Percentiles rank a stretch among this genome's conserved stretches.
Evolutionary conservation across 73 alveolate species (phyloP).

Genomic region (Breviolum minutum): DNA sequence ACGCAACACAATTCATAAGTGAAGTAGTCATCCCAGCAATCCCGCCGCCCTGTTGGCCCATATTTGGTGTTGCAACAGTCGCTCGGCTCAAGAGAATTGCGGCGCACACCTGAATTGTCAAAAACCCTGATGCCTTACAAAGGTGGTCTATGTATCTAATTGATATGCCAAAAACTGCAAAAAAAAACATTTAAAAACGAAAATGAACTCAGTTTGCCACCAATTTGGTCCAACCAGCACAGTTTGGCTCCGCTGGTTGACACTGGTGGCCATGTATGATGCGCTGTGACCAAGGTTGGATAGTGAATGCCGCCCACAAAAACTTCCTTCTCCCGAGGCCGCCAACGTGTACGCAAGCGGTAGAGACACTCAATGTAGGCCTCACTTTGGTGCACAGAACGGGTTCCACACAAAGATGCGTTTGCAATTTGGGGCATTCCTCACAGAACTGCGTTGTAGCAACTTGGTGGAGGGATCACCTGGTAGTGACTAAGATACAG

Average conservation of each 20-base stretch:
- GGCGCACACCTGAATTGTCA: conserved; percentile 23
- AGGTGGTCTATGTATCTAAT: neutral
- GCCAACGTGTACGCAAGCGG: conserved; percentile 86
- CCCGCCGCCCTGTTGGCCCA: conserved; percentile 52
- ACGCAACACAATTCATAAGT: conserved; percentile 89
- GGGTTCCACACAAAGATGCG: neutral
- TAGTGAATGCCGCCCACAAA: conserved; percentile 82
- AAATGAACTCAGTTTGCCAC: neutral
- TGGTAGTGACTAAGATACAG: neutral
- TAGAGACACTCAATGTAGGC: conserved; percentile 81
- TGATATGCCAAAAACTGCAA: neutral
- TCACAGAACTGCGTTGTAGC: neutral
- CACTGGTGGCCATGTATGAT: conserved; percentile 93
- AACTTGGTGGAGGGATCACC: neutral
- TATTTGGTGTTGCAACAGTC: conserved; percentile 68
- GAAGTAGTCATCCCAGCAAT: conserved; percentile 91
- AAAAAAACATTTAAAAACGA: neutral
- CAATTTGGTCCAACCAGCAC: conserved; percentile 85
- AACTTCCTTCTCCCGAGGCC: conserved; percentile 54
- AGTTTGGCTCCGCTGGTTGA: conserved; percentile 88
- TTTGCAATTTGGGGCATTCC: neutral
- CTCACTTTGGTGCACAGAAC: neutral
- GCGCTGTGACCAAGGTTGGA: conserved; percentile 79
- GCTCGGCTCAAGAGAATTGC: conserved; percentile 45
- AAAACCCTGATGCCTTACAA: neutral